Evolutionary conservation across 306 rosid genomes (phyloP).

Genomic region (Fagus sylvatica): DNA sequence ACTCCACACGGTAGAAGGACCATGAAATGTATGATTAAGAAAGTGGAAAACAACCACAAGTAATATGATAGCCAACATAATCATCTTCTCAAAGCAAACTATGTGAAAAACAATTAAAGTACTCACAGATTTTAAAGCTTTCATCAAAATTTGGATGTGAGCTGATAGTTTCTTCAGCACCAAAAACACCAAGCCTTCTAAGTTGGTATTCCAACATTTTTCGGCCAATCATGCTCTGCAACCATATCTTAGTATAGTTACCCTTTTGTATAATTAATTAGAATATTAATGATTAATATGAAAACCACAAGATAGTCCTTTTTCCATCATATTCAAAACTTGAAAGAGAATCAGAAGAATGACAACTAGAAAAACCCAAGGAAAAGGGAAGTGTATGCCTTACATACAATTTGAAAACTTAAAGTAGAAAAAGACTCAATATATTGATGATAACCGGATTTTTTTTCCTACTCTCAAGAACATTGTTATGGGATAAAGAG

Average conservation of each 20-base stretch:
- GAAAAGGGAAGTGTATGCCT: not conserved
- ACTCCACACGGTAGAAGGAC: constrained; percentile 22
- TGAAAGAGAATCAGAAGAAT: not conserved
- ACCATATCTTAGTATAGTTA: constrained; percentile 25
- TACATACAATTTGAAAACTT: not conserved
- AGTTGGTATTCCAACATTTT: constrained; percentile 91
- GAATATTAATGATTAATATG: not conserved
- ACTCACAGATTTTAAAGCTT: constrained; percentile 75
- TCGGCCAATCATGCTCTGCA: constrained; percentile 95
- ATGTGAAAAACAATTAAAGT: constrained; percentile 20
- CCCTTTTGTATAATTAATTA: not conserved
- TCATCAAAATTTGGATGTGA: constrained; percentile 93
- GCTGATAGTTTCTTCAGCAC: constrained; percentile 91
- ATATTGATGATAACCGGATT: not conserved
- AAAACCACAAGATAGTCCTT: constrained; percentile 14
- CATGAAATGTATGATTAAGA: constrained; percentile 8
- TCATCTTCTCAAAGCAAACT: constrained; percentile 14
- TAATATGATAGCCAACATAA: not conserved
- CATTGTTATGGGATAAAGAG: not conserved
- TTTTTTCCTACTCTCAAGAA: not conserved
- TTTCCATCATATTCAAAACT: not conserved
- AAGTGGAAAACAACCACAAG: constrained; percentile 21
- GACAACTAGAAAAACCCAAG: not conserved
- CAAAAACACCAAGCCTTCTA: constrained; percentile 88
- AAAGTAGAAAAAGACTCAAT: not conserved